Conservation (phyloP, 176 grass and related monocot species). For the Eleusine coracana region DNA sequence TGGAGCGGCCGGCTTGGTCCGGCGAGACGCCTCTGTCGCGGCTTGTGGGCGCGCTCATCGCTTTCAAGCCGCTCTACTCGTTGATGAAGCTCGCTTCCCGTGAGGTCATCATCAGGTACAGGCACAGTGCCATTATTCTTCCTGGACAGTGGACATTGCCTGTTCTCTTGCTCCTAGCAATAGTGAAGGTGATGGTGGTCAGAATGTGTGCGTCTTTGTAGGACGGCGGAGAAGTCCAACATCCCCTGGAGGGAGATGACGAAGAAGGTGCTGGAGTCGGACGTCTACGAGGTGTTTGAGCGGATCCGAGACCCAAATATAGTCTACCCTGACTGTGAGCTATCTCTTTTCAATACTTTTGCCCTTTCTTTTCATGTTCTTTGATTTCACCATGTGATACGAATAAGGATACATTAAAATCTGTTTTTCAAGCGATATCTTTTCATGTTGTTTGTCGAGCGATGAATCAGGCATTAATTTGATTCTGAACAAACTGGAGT, state of each 20-base stretch:
- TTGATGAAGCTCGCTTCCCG: conserved; percentile 79
- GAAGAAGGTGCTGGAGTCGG: conserved; percentile 67
- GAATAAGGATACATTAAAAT: too few relatives aligned
- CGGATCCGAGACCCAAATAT: conserved; percentile 61
- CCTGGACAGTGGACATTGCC: not conserved
- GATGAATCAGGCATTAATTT: too few relatives aligned
- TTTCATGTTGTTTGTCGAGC: too few relatives aligned
- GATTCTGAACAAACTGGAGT: too few relatives aligned
- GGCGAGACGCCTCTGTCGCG: conserved; percentile 74
- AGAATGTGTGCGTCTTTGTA: conserved; percentile 5
- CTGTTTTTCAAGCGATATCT: too few relatives aligned
- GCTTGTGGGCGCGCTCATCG: conserved; percentile 69
- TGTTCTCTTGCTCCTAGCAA: not conserved
- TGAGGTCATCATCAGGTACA: conserved; percentile 77
- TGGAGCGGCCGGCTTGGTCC: conserved; percentile 70
- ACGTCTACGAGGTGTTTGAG: conserved; percentile 75
- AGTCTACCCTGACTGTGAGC: conserved; percentile 81
- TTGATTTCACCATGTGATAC: too few relatives aligned
- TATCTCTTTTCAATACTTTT: not conserved
- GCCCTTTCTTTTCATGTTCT: not conserved
- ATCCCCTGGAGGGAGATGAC: conserved; percentile 87
- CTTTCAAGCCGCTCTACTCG: conserved; percentile 83
- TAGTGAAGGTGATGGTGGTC: not conserved
- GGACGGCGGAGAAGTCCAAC: conserved; percentile 82
- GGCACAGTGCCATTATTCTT: not conserved